phyloP scores from a whole-genome alignment of 192 early-diverging fungal species.

The Phlyctochytrium arcticum region DNA sequence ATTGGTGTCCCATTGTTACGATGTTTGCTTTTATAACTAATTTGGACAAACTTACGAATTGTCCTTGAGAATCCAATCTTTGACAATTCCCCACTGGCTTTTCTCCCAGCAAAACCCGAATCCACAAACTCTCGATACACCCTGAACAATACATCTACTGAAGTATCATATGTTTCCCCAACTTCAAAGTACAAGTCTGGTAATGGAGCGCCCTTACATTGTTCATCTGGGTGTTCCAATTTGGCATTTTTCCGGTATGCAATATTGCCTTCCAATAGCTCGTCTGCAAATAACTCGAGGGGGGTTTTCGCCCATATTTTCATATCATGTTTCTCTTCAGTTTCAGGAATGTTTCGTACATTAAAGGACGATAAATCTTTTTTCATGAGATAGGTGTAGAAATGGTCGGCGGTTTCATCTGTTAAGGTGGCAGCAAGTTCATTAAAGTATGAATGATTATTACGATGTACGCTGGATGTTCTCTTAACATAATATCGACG shows the following conservation, averaged over 20 bases:
- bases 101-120: background rate
- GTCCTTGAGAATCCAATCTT: background rate
- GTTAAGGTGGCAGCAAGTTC: background rate
- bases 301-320: background rate
- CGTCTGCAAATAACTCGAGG: constrained; percentile 8
- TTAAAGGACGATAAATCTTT: constrained; percentile 9
- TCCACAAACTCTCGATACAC: background rate
- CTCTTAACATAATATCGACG: background rate
- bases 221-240: too few species aligned
- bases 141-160: background rate
- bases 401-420: constrained; percentile 8
- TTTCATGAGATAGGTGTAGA: constrained; percentile 18
- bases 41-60: background rate
- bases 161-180: background rate
- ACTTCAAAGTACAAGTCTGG: background rate
- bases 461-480: too few species aligned
- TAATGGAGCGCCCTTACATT: background rate
- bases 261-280: constrained; percentile 1
- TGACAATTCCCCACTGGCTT: background rate
- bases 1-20: background rate
- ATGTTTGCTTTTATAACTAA: background rate
- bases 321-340: constrained; percentile 14
- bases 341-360: constrained; percentile 7
- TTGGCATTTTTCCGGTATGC: too few species aligned
- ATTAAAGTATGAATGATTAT: constrained; percentile 6